A percentile compares a stretch with the other conserved stretches of the same genome.
These are phyloP conservation scores for Boletus reticulatus DNA, from an alignment of 768 basidiomycete genomes.

Conservation along the genomic window DNA sequence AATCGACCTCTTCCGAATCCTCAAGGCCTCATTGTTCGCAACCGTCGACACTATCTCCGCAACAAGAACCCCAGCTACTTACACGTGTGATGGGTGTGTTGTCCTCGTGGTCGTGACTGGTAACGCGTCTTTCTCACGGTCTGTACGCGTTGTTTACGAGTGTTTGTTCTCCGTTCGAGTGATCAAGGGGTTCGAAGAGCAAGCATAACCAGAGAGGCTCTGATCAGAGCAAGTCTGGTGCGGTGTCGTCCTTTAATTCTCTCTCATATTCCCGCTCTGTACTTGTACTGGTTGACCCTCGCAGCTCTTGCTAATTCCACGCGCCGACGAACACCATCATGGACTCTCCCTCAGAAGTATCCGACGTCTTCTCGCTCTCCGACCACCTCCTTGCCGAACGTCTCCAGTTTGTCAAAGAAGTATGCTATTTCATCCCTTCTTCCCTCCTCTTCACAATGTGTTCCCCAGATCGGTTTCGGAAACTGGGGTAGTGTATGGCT, in stretches of 20 bases:
- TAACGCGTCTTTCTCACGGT: conserved; percentile 25
- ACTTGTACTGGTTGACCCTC: conserved; percentile 19
- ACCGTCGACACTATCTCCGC: too few species aligned
- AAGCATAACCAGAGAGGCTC: neutral
- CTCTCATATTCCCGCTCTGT: conserved; percentile 10
- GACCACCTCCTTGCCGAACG: conserved; percentile 70
- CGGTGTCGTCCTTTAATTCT: too few species aligned
- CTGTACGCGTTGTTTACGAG: conserved; percentile 29
- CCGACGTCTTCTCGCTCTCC: conserved; percentile 72
- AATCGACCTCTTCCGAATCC: too few species aligned
- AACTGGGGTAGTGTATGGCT: conserved; percentile 95
- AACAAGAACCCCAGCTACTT: too few species aligned
- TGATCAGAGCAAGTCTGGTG: neutral
- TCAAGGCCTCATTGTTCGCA: too few species aligned
- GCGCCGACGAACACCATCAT: conserved; percentile 14
- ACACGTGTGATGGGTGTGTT: neutral
- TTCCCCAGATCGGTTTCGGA: conserved; percentile 76
- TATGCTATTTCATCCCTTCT: conserved; percentile 23
- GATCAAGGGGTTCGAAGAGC: neutral
- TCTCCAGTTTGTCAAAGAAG: conserved; percentile 76
- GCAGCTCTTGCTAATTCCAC: too few species aligned
- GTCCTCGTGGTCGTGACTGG: conserved; percentile 12
- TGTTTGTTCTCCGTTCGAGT: conserved; percentile 31
- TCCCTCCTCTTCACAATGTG: neutral
- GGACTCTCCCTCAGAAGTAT: conserved; percentile 23